Evolutionary conservation across 2,329 filamentous ascomycete genomes (phyloP).

Genomic region (Cryphonectria radicalis): DNA sequence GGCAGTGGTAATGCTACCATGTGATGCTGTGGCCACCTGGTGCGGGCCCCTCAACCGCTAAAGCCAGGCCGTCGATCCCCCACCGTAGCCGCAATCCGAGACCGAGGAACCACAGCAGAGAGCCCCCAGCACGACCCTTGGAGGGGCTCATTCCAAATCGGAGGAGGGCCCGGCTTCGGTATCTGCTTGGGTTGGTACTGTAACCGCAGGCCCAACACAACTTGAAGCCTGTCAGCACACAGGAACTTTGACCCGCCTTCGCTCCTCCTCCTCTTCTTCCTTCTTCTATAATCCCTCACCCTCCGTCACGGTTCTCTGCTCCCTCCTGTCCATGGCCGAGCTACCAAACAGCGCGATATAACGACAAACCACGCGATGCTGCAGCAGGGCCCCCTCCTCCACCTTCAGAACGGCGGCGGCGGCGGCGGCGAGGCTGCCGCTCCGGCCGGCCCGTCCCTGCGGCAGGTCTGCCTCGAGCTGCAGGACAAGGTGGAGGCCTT

Average conservation of each 20-base stretch:
- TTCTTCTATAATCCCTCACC: not conserved
- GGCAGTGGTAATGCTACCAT: not conserved
- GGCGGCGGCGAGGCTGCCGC: constrained; percentile 5
- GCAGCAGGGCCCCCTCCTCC: constrained; percentile 17
- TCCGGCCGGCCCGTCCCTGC: constrained; percentile 18
- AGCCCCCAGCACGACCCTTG: not conserved
- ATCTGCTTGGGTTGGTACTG: not conserved
- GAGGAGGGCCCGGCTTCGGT: not conserved
- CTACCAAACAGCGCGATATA: constrained; percentile 11
- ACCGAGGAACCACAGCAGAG: not conserved
- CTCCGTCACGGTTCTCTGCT: not conserved
- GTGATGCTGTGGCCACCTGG: not conserved
- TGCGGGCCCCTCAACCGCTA: not conserved
- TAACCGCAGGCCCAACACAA: not conserved
- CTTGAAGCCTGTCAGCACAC: not conserved
- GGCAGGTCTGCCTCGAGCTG: constrained; percentile 54
- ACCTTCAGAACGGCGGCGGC: constrained; percentile 20
- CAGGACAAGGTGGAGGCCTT: constrained; percentile 67
- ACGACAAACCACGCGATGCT: constrained; percentile 18
- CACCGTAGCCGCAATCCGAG: not conserved
- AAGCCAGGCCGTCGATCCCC: not conserved
- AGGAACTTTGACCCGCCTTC: not conserved
- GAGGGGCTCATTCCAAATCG: not conserved
- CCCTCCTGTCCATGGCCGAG: constrained; percentile 17
- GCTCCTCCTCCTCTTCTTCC: not conserved